These are phyloP conservation scores for Violaceomyces palustris DNA, from an alignment of 1,284 basidiomycete species.

Conservation along the genomic window DNA sequence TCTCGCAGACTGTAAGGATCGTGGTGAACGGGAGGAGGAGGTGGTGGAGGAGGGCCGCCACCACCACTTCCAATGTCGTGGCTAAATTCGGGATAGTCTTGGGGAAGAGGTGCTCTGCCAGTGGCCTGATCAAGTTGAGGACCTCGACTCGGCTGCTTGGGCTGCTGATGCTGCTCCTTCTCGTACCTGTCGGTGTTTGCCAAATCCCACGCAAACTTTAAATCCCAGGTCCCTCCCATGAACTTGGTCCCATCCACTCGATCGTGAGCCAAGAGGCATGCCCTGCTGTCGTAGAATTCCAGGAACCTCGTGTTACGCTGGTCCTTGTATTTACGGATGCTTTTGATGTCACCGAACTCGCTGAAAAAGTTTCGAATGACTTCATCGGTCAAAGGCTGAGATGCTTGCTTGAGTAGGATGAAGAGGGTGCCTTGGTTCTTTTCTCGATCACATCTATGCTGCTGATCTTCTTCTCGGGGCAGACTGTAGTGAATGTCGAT, in stretches of 20 bases:
- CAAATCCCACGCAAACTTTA: slow-evolving; percentile 79
- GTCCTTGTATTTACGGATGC: slow-evolving; percentile 57
- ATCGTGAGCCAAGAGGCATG: slow-evolving; percentile 75
- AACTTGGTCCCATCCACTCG: slow-evolving; percentile 69
- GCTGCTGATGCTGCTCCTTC: slow-evolving; percentile 51
- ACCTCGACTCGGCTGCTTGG: slow-evolving; percentile 5
- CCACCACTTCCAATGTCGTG: too few relatives aligned
- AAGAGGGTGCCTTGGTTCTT: slow-evolving; percentile 87
- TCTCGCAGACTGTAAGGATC: slow-evolving; percentile 1
- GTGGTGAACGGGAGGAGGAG: slow-evolving; percentile 10
- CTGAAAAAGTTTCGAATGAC: slow-evolving; percentile 77
- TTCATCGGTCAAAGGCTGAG: slow-evolving; percentile 69
- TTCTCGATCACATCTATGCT: slow-evolving; percentile 69
- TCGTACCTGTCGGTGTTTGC: slow-evolving; percentile 36
- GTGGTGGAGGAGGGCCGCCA: slow-evolving; percentile 4
- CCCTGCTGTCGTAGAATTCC: slow-evolving; percentile 18
- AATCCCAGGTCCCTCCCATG: slow-evolving; percentile 79
- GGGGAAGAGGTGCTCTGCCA: slow-evolving; percentile 8
- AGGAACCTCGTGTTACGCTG: slow-evolving; percentile 31
- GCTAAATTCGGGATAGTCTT: neutral
- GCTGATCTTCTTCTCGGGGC: slow-evolving; percentile 74
- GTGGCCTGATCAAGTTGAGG: slow-evolving; percentile 4
- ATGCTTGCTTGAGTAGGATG: slow-evolving; percentile 67
- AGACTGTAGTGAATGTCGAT: slow-evolving; percentile 97
- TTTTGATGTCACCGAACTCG: slow-evolving; percentile 83